Evolutionary conservation across 768 basidiomycete genomes (phyloP).

Genomic region (Amanita fuliginea): DNA sequence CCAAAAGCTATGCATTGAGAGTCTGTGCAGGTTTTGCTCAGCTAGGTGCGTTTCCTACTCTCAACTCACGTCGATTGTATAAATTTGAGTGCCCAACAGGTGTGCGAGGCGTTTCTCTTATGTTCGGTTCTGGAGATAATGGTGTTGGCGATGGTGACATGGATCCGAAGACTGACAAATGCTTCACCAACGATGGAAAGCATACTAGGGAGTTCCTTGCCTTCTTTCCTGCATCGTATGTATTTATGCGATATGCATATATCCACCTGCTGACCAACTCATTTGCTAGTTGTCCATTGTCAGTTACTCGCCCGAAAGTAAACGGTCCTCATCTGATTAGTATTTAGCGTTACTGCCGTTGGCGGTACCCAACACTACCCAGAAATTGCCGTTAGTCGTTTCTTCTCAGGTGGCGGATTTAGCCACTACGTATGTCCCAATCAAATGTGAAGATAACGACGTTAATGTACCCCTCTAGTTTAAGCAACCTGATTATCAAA

Average conservation of each 20-base stretch:
- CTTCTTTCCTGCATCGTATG: conserved; percentile 44
- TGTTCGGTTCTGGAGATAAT: conserved; percentile 53
- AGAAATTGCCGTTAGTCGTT: conserved; percentile 35
- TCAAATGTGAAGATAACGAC: background rate
- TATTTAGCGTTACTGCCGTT: conserved; percentile 54
- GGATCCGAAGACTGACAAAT: conserved; percentile 37
- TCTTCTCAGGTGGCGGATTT: conserved; percentile 70
- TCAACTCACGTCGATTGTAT: background rate
- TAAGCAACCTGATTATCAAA: conserved; percentile 28
- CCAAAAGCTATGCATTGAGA: conserved; percentile 37
- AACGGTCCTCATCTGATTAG: background rate
- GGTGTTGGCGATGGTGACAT: conserved; percentile 54
- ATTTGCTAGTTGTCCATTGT: conserved; percentile 35
- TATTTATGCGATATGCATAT: conserved; percentile 17
- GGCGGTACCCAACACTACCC: conserved; percentile 46
- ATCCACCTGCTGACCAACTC: conserved; percentile 9
- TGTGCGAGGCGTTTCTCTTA: conserved; percentile 48
- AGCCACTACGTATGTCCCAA: conserved; percentile 41
- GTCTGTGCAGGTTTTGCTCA: conserved; percentile 47
- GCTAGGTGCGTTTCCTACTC: conserved; percentile 30
- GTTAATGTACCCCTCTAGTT: conserved; percentile 10
- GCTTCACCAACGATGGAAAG: conserved; percentile 47
- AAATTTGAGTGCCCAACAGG: conserved; percentile 20
- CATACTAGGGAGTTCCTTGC: conserved; percentile 42
- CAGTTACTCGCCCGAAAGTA: conserved; percentile 9